A percentile compares a stretch with the other conserved stretches of the same genome.
These are phyloP conservation scores for Neurospora terricola DNA, from an alignment of 495 filamentous ascomycete genomes.

Conservation along the genomic window DNA sequence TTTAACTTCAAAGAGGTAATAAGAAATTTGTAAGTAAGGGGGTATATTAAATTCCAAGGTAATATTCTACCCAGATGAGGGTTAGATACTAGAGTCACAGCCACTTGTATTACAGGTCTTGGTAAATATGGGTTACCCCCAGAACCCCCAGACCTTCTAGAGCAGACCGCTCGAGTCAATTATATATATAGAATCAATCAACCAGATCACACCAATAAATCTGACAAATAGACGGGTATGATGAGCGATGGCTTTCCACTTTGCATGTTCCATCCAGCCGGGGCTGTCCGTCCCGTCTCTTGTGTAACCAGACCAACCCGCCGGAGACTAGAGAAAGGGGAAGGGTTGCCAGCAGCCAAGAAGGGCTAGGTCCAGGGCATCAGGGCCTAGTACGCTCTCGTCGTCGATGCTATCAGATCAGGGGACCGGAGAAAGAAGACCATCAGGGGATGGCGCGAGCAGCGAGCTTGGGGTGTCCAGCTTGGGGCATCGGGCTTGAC, in stretches of 20 bases:
- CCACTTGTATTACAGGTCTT: too few relatives aligned
- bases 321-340: not conserved
- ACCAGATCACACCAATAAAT: too few relatives aligned
- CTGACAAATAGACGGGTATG: not conserved
- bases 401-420: not conserved
- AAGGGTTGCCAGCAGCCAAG: not conserved
- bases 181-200: too few relatives aligned
- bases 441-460: not conserved
- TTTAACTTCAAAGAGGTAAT: too few relatives aligned
- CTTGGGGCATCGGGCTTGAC: not conserved
- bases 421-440: not conserved
- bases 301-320: not conserved
- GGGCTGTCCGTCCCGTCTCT: not conserved
- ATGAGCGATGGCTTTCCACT: not conserved
- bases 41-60: too few relatives aligned
- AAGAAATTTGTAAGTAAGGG: too few relatives aligned
- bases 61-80: too few relatives aligned
- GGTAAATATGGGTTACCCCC: too few relatives aligned
- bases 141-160: too few relatives aligned
- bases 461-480: not conserved
- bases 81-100: too few relatives aligned
- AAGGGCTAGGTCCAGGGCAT: not conserved
- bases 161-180: too few relatives aligned
- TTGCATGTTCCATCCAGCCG: not conserved
- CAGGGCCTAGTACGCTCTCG: not conserved